phyloP scores from a whole-genome alignment of 352 stramenopile species.

The Globisporangium carolinianum region DNA sequence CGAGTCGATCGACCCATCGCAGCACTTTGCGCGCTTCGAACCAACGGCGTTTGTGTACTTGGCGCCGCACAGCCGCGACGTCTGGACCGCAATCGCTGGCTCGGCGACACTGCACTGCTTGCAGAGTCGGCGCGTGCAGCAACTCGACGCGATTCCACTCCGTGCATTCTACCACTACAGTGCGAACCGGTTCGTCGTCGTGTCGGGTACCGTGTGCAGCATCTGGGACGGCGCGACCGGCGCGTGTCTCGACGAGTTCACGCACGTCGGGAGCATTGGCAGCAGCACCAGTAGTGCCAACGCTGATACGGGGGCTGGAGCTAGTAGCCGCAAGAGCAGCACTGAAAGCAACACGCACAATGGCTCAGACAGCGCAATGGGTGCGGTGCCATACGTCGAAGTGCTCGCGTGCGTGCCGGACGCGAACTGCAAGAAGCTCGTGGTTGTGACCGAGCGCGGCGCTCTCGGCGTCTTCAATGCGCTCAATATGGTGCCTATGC shows the following conservation, averaged over 20 bases:
- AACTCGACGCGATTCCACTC: slow-evolving; percentile 64
- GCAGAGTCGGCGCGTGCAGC: slow-evolving; percentile 46
- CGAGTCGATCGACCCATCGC: slow-evolving; percentile 52
- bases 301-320: not conserved
- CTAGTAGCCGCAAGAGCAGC: not conserved
- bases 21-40: slow-evolving; percentile 47
- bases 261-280: slow-evolving; percentile 23
- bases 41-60: slow-evolving; percentile 52
- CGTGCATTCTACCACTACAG: slow-evolving; percentile 67
- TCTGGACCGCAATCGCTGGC: slow-evolving; percentile 45
- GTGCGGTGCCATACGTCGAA: slow-evolving; percentile 25
- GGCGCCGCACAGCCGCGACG: slow-evolving; percentile 43
- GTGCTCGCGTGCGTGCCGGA: slow-evolving; percentile 51
- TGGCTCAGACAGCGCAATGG: slow-evolving; percentile 6
- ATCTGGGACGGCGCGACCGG: slow-evolving; percentile 67
- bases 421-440: slow-evolving; percentile 49
- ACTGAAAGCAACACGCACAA: slow-evolving; percentile 11
- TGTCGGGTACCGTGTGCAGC: slow-evolving; percentile 51
- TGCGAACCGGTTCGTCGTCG: slow-evolving; percentile 60
- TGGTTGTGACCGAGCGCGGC: slow-evolving; percentile 47
- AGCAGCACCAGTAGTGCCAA: not conserved
- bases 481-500: slow-evolving; percentile 70
- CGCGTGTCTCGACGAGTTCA: slow-evolving; percentile 48
- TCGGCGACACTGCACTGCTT: slow-evolving; percentile 52
- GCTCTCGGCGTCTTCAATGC: slow-evolving; percentile 64